phyloP scores from a whole-genome alignment of 495 filamentous ascomycete species.

The Penicillium bialowiezense region DNA sequence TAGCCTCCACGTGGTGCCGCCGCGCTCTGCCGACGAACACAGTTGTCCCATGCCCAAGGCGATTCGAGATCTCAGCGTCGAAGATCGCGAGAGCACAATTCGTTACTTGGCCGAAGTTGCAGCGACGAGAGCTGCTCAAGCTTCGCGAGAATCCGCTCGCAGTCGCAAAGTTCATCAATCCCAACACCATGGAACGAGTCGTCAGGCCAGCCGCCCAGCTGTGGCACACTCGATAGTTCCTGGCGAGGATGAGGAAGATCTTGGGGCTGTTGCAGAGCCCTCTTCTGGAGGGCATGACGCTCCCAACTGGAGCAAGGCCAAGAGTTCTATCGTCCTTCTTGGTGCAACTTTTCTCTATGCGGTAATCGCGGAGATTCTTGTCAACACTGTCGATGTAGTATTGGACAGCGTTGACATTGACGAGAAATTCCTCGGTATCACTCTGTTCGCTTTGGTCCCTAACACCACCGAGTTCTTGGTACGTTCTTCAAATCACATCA shows the following conservation, averaged over 20 bases:
- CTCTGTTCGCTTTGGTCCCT: slow-evolving; percentile 92
- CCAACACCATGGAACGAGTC: slow-evolving; percentile 12
- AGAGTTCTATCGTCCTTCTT: slow-evolving; percentile 85
- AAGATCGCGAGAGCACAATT: slow-evolving; percentile 75
- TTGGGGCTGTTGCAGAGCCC: slow-evolving; percentile 37
- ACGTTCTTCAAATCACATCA: slow-evolving; percentile 26
- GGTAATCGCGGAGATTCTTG: slow-evolving; percentile 92
- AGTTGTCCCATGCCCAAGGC: slow-evolving; percentile 39
- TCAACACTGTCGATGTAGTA: slow-evolving; percentile 94
- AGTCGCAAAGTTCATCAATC: slow-evolving; percentile 45
- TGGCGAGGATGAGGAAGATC: slow-evolving; percentile 41
- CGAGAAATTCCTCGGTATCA: slow-evolving; percentile 97
- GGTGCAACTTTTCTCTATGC: slow-evolving; percentile 92
- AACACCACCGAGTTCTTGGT: slow-evolving; percentile 98
- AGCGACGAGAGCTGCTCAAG: slow-evolving; percentile 84
- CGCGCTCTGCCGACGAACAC: slow-evolving; percentile 30
- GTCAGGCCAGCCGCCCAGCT: slow-evolving; percentile 26
- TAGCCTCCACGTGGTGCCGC: slow-evolving; percentile 70
- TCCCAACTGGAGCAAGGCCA: slow-evolving; percentile 92
- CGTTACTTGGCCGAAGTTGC: slow-evolving; percentile 88
- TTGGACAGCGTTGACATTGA: slow-evolving; percentile 86
- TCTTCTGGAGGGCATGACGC: slow-evolving; percentile 84
- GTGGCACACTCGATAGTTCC: slow-evolving; percentile 25
- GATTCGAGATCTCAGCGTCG: slow-evolving; percentile 57
- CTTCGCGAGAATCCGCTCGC: slow-evolving; percentile 72